phyloP scores from a whole-genome alignment of 2,329 filamentous ascomycete species.

The Penicillium sp. region DNA sequence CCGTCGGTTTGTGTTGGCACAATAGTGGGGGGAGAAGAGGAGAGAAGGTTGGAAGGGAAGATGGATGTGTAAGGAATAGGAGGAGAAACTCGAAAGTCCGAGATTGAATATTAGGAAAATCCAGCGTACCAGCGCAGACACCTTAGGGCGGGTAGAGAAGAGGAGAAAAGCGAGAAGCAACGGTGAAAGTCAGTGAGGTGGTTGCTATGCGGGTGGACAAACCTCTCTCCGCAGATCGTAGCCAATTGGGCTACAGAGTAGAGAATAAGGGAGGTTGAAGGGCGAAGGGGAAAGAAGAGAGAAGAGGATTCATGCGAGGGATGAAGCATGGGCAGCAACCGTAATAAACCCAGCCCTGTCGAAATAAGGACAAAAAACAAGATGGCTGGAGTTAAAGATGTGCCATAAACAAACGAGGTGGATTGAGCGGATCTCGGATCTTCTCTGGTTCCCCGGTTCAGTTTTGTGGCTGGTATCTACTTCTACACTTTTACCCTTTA shows the following conservation, averaged over 20 bases:
- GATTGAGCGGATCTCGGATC: constrained; percentile 3
- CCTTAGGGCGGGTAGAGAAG: constrained; percentile 8
- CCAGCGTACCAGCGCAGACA: constrained; percentile 27
- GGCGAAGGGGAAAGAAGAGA: constrained; percentile 4
- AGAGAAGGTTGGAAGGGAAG: constrained; percentile 11
- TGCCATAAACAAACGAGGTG: constrained; percentile 6
- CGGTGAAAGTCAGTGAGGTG: constrained; percentile 11
- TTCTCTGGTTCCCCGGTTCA: neutral
- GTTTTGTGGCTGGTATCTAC: neutral
- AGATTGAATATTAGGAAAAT: constrained; percentile 3
- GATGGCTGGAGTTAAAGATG: constrained; percentile 22
- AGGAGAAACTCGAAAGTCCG: constrained; percentile 2
- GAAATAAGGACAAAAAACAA: constrained; percentile 8
- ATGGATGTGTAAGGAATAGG: constrained; percentile 14
- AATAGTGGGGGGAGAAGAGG: constrained; percentile 13
- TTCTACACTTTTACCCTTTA: neutral
- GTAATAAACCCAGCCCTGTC: constrained; percentile 11
- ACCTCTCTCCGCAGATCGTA: constrained; percentile 22
- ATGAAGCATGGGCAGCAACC: constrained; percentile 1
- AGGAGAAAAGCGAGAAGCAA: constrained; percentile 11
- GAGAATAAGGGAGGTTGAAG: constrained; percentile 10
- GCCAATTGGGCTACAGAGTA: constrained; percentile 4
- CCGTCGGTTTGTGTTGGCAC: constrained; percentile 8
- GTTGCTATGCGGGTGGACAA: constrained; percentile 15
- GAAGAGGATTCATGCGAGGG: constrained; percentile 12